Percentiles rank a stretch among this genome's conserved stretches.
These are phyloP conservation scores for Gastrolobium villosum DNA, from an alignment of 306 rosid species.

Conservation along the genomic window DNA sequence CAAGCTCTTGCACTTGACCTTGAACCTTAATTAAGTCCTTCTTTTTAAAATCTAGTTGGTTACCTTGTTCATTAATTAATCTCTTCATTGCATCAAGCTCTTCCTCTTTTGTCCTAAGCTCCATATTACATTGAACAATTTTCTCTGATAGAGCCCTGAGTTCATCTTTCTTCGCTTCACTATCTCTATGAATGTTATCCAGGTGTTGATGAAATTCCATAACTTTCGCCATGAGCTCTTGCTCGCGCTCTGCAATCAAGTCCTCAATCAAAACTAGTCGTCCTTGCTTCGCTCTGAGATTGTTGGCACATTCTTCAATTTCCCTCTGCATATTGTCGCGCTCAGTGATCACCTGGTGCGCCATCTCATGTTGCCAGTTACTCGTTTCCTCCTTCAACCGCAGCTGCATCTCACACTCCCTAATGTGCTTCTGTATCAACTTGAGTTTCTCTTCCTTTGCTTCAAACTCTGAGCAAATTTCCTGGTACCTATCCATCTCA, in stretches of 20 bases:
- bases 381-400: conserved; percentile 30
- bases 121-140: conserved; percentile 20
- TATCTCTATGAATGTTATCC: not conserved
- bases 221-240: conserved; percentile 12
- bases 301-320: not conserved
- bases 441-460: conserved; percentile 38
- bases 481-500: too few relatives aligned
- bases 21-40: conserved; percentile 8
- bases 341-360: not conserved
- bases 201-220: not conserved
- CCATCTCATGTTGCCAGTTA: not conserved
- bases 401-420: conserved; percentile 42
- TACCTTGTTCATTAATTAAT: conserved; percentile 9
- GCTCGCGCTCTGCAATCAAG: conserved; percentile 24
- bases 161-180: conserved; percentile 22
- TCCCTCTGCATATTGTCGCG: conserved; percentile 15
- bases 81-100: conserved; percentile 22
- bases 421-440: conserved; percentile 26
- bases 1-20: not conserved
- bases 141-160: conserved; percentile 9
- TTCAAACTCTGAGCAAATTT: conserved; percentile 47
- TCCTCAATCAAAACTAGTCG: not conserved
- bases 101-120: conserved; percentile 40
- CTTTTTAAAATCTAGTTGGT: conserved; percentile 27
- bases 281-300: conserved; percentile 12